A percentile compares a stretch with the other conserved stretches of the same genome.
These are phyloP conservation scores for Auricularia auricula-judae DNA, from an alignment of 768 basidiomycete species.

Conservation along the genomic window DNA sequence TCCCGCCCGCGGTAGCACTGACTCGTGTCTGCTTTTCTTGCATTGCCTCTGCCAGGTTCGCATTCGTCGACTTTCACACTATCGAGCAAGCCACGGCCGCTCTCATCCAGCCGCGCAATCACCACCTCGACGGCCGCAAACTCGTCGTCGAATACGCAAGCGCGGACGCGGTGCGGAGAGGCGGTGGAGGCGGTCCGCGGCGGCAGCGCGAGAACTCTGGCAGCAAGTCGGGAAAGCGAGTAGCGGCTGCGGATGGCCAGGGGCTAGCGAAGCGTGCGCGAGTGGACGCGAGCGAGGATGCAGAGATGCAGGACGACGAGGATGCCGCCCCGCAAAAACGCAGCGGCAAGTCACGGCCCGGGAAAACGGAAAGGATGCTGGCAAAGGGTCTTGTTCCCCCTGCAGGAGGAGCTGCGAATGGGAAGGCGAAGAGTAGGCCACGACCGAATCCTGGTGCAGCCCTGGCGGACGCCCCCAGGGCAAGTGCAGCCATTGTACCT, in stretches of 20 bases:
- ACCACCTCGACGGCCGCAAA: slow-evolving; percentile 70
- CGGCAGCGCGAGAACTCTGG: background rate
- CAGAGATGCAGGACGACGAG: background rate
- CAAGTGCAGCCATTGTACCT: slow-evolving; percentile 12
- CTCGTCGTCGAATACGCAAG: slow-evolving; percentile 87
- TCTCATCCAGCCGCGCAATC: slow-evolving; percentile 76
- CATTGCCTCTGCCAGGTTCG: slow-evolving; percentile 47
- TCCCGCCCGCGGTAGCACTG: background rate
- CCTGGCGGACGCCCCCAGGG: slow-evolving; percentile 10
- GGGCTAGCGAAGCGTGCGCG: background rate
- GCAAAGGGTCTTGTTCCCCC: background rate
- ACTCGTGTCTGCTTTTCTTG: no score
- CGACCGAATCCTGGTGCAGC: slow-evolving; percentile 13
- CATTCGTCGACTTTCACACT: slow-evolving; percentile 83
- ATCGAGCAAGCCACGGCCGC: slow-evolving; percentile 71
- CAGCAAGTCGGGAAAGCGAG: background rate
- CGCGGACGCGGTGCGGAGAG: slow-evolving; percentile 76
- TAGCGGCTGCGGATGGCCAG: background rate
- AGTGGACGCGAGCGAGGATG: background rate
- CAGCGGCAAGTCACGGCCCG: background rate
- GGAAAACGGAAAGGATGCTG: background rate
- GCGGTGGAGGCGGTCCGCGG: slow-evolving; percentile 32
- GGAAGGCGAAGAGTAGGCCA: background rate
- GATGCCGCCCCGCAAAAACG: background rate
- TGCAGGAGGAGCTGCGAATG: background rate